Percentiles rank a stretch among this genome's conserved stretches.
Conservation (phyloP, 2,329 filamentous ascomycete genomes). For the Xylaria arbuscula region DNA sequence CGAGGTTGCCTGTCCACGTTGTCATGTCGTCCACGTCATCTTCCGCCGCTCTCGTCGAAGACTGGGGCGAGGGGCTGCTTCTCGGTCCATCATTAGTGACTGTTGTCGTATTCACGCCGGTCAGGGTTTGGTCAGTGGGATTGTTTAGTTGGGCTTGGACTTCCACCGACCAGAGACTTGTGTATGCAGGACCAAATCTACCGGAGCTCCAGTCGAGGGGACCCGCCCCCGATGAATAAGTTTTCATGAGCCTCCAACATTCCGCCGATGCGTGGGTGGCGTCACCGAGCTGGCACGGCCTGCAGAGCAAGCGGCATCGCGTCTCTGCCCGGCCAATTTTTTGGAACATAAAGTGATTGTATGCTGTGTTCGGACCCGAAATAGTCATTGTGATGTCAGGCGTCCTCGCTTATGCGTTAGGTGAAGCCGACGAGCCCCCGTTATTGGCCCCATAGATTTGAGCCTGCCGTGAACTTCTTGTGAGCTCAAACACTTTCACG, state of each 20-base stretch:
- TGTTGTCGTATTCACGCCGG: conserved; percentile 7
- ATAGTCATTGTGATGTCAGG: conserved; percentile 22
- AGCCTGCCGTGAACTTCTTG: conserved; percentile 6
- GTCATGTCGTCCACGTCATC: conserved; percentile 36
- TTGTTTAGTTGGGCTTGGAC: conserved; percentile 8
- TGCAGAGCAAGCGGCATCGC: conserved; percentile 9
- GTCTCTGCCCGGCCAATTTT: conserved; percentile 3
- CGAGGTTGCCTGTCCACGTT: conserved; percentile 20
- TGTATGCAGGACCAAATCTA: conserved; percentile 3
- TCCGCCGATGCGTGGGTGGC: conserved; percentile 18
- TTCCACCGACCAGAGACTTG: conserved; percentile 15
- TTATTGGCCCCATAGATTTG: conserved; percentile 18
- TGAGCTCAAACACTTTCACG: background rate
- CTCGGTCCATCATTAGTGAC: conserved; percentile 7
- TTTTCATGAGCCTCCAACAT: conserved; percentile 2
- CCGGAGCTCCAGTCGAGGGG: conserved; percentile 14
- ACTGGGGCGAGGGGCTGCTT: conserved; percentile 8
- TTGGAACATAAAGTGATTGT: conserved; percentile 10
- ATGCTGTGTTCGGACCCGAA: conserved; percentile 19
- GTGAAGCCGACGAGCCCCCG: conserved; percentile 6
- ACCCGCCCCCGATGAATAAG: background rate
- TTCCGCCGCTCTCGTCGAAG: conserved; percentile 2
- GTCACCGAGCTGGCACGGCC: conserved; percentile 16
- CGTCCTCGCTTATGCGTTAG: conserved; percentile 9
- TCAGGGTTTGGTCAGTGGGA: conserved; percentile 5